phyloP scores from a whole-genome alignment of 139 green algal species.

The Tetraselmis chui region DNA sequence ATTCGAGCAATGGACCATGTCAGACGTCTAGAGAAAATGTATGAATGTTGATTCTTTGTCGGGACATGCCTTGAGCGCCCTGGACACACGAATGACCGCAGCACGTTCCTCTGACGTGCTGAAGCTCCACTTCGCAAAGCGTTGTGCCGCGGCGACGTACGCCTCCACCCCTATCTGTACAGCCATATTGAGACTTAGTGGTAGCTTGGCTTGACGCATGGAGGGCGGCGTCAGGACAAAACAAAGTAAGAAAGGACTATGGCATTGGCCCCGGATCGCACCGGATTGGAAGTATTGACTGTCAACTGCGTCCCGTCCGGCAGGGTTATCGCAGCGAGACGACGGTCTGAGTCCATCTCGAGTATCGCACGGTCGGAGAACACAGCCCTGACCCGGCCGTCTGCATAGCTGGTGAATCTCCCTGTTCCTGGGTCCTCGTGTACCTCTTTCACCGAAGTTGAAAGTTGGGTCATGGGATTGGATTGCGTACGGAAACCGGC shows the following conservation, averaged over 20 bases:
- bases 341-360: slow-evolving; percentile 26
- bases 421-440: slow-evolving; percentile 39
- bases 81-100: not conserved
- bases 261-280: not conserved
- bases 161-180: not conserved
- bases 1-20: no score
- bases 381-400: slow-evolving; percentile 43
- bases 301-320: not conserved
- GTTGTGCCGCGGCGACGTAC: not conserved
- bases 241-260: not conserved
- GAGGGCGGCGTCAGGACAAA: not conserved
- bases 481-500: no score
- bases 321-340: not conserved
- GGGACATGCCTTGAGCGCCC: not conserved
- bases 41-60: no score
- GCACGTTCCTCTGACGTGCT: not conserved
- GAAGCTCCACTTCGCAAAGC: not conserved
- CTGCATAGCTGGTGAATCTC: slow-evolving; percentile 41
- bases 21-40: no score
- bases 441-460: slow-evolving; percentile 20
- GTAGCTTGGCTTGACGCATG: no score
- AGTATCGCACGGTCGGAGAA: slow-evolving; percentile 58
- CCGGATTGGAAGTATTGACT: not conserved
- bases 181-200: not conserved
- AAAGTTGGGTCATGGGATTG: not conserved